Conservation (phyloP, 257 asterid species). For the Penstemon newberryi region DNA sequence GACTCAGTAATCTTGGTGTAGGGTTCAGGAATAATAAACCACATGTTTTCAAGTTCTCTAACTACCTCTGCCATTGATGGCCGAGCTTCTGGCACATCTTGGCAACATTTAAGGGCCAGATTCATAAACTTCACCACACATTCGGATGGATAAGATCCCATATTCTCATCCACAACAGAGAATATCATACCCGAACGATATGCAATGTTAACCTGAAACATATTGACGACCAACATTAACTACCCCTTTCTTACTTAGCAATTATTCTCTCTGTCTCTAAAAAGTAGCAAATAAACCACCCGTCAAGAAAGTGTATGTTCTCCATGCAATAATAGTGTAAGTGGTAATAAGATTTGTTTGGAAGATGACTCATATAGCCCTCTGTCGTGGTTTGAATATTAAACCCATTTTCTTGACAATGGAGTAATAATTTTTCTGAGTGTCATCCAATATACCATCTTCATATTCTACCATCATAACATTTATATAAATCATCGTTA, state of each 20-base stretch:
- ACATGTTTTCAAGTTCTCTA: slow-evolving; percentile 61
- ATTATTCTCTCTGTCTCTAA: no score
- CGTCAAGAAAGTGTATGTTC: background rate
- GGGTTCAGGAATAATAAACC: slow-evolving; percentile 56
- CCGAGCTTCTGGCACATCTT: slow-evolving; percentile 53
- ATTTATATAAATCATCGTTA: no score
- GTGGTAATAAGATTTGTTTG: no score
- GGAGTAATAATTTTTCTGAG: no score
- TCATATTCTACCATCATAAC: no score
- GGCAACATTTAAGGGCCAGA: slow-evolving; percentile 70
- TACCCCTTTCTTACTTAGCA: background rate
- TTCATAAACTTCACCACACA: slow-evolving; percentile 56
- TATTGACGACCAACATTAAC: slow-evolving; percentile 14
- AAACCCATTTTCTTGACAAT: background rate
- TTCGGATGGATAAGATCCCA: slow-evolving; percentile 72
- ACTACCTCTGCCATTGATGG: slow-evolving; percentile 73
- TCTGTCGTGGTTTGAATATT: background rate
- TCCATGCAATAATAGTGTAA: background rate
- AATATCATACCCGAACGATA: slow-evolving; percentile 60
- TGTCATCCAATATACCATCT: no score
- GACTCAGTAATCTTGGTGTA: slow-evolving; percentile 42
- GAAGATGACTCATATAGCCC: background rate
- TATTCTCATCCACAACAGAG: slow-evolving; percentile 52
- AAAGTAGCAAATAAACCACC: no score
- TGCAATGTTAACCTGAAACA: slow-evolving; percentile 65